Conservation (phyloP, 2,329 filamentous ascomycete genomes). For the Paramyrothecium sp. region DNA sequence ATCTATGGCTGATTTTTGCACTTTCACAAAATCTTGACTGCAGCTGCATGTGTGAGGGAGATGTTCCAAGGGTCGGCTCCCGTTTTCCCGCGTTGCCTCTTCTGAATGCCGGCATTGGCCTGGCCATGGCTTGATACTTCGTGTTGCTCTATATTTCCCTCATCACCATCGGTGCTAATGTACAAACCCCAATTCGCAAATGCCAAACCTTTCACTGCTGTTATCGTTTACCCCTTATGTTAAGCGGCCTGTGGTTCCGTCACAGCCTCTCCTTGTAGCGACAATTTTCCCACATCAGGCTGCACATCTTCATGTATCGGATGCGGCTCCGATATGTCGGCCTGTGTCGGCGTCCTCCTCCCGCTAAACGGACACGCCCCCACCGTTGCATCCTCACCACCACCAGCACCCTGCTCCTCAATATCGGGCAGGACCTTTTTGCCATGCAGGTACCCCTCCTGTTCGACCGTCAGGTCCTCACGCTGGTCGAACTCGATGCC, state of each 20-base stretch:
- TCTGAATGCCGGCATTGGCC: not conserved
- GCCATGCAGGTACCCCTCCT: constrained; percentile 64
- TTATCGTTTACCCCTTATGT: not conserved
- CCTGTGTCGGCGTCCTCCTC: constrained; percentile 13
- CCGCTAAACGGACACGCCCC: constrained; percentile 23
- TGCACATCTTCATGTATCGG: not conserved
- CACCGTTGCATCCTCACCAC: constrained; percentile 4
- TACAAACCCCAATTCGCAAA: not conserved
- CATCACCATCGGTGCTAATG: not conserved
- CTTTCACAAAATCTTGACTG: no score
- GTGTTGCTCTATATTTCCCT: no score
- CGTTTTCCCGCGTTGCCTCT: not conserved
- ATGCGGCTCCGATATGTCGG: not conserved
- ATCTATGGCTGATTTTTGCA: no score
- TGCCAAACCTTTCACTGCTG: not conserved
- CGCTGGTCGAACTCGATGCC: constrained; percentile 57
- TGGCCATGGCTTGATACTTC: no score
- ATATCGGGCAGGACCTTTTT: constrained; percentile 37
- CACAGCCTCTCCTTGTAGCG: not conserved
- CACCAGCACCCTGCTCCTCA: constrained; percentile 9
- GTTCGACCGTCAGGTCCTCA: constrained; percentile 50
- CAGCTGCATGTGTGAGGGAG: not conserved
- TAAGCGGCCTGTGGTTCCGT: not conserved
- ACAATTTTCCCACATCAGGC: not conserved
- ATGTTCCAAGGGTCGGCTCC: not conserved